Evolutionary conservation across 2,329 filamentous ascomycete genomes (phyloP).

Genomic region (Metarhizium humberi): DNA sequence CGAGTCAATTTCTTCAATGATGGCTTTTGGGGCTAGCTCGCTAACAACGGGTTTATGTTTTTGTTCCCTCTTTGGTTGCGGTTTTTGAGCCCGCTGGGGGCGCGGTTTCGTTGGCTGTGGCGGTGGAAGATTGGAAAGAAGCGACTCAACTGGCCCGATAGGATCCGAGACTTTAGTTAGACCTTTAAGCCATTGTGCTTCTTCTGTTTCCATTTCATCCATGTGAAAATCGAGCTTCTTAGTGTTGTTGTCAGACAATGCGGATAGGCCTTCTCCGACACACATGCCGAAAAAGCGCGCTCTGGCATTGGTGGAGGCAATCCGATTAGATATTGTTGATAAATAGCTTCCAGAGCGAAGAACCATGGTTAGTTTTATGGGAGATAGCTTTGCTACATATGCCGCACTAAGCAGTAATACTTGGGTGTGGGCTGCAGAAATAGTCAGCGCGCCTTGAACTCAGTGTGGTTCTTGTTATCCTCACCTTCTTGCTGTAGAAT

Average conservation of each 20-base stretch:
- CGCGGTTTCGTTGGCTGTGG: constrained; percentile 7
- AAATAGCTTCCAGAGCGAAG: constrained; percentile 67
- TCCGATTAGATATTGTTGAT: constrained; percentile 72
- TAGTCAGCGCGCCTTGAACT: constrained; percentile 13
- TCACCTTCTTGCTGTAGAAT: constrained; percentile 82
- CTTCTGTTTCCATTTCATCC: constrained; percentile 64
- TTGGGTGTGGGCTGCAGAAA: constrained; percentile 66
- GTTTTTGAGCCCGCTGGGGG: neutral
- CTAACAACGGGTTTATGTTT: constrained; percentile 19
- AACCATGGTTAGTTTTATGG: constrained; percentile 57
- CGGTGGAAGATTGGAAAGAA: constrained; percentile 24
- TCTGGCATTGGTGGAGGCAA: constrained; percentile 64
- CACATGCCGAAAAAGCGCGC: constrained; percentile 82
- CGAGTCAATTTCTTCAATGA: constrained; percentile 58
- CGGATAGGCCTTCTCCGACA: constrained; percentile 64
- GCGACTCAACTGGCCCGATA: constrained; percentile 45
- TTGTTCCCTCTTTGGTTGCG: constrained; percentile 14
- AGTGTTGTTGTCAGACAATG: constrained; percentile 56
- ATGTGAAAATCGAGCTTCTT: constrained; percentile 75
- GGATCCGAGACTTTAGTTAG: constrained; percentile 55
- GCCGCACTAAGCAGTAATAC: constrained; percentile 68
- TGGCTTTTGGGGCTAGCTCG: constrained; percentile 29
- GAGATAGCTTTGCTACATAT: constrained; percentile 58
- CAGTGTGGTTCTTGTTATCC: neutral
- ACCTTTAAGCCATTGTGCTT: constrained; percentile 66